Evolutionary conservation across 1,284 basidiomycete genomes (phyloP).

Genomic region (Puccinia horiana): DNA sequence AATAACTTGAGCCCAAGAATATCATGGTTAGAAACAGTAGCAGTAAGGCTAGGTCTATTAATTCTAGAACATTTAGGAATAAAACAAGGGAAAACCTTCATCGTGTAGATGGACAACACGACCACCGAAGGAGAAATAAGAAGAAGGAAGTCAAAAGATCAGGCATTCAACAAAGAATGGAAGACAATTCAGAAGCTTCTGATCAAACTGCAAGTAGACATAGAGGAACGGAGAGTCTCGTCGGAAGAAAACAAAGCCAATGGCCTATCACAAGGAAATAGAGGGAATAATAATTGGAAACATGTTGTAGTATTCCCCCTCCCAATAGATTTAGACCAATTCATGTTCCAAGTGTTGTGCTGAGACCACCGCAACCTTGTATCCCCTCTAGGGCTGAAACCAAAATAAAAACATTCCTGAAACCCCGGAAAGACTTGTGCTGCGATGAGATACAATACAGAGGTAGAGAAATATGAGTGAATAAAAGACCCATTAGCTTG

Average conservation of each 20-base stretch:
- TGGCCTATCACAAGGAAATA: background rate
- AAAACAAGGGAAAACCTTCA: too few relatives aligned
- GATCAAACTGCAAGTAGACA: background rate
- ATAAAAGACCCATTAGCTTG: too few relatives aligned
- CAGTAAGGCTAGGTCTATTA: too few relatives aligned
- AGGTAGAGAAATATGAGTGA: too few relatives aligned
- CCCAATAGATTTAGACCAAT: background rate
- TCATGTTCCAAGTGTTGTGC: background rate
- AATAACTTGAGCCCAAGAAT: background rate
- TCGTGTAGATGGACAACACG: too few relatives aligned
- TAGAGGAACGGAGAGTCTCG: too few relatives aligned
- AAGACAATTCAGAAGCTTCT: background rate
- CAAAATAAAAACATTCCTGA: too few relatives aligned
- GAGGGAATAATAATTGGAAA: background rate
- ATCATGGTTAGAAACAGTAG: too few relatives aligned
- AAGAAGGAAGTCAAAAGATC: conserved; percentile 14
- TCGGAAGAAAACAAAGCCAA: conserved; percentile 25
- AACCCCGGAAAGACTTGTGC: too few relatives aligned
- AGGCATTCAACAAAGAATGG: background rate
- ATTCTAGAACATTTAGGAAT: background rate
- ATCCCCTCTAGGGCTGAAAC: too few relatives aligned
- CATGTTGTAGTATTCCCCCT: background rate
- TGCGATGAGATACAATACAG: too few relatives aligned
- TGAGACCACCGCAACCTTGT: too few relatives aligned
- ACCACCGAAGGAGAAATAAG: background rate